Conservation (phyloP, 176 grass and related monocot species). For the Pontederia paniculata region DNA sequence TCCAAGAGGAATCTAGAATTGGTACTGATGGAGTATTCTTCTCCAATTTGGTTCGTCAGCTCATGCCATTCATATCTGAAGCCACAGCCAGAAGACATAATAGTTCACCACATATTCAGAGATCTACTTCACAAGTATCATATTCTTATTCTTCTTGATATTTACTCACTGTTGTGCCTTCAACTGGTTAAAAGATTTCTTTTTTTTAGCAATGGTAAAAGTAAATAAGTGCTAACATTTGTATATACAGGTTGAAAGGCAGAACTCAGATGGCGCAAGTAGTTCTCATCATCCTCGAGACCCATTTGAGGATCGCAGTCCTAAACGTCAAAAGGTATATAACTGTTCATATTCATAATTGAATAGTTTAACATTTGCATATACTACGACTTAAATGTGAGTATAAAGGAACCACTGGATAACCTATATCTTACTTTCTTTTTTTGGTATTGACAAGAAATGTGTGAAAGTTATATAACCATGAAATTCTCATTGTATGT, state of each 20-base stretch:
- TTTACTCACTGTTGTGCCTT: background rate
- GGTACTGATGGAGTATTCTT: slow-evolving; percentile 64
- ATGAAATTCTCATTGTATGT: no score
- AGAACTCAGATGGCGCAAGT: slow-evolving; percentile 40
- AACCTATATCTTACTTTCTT: no score
- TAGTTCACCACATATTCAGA: slow-evolving; percentile 3
- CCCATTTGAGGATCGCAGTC: slow-evolving; percentile 51
- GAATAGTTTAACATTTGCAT: no score
- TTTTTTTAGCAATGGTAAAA: background rate
- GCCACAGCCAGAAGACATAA: slow-evolving; percentile 24
- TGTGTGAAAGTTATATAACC: no score
- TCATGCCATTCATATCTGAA: slow-evolving; percentile 85
- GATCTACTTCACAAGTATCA: slow-evolving; percentile 5
- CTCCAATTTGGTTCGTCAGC: slow-evolving; percentile 55
- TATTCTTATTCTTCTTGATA: background rate
- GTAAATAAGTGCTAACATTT: slow-evolving; percentile 1
- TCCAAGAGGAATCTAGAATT: slow-evolving; percentile 26
- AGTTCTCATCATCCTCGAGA: slow-evolving; percentile 34
- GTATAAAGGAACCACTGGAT: no score
- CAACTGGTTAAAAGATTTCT: background rate
- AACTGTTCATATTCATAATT: background rate
- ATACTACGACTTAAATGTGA: no score
- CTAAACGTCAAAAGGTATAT: slow-evolving; percentile 73
- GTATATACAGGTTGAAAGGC: slow-evolving; percentile 29
- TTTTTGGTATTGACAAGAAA: no score